phyloP scores from a whole-genome alignment of 345 rosid genomes.

The Odontarrhena argentea region DNA sequence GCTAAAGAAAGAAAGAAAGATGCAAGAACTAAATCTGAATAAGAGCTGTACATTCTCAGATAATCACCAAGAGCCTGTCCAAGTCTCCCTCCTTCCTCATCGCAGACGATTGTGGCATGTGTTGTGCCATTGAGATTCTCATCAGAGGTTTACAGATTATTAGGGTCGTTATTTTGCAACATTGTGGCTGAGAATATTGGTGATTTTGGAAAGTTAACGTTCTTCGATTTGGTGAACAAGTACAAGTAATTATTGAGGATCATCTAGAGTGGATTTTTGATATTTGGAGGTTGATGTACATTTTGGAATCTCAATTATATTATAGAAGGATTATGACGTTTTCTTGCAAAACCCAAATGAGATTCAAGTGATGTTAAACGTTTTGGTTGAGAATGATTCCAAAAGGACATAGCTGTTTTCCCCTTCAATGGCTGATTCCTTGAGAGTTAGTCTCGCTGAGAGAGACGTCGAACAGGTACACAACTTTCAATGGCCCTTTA shows the following conservation, averaged over 20 bases:
- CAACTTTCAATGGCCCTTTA: too few species aligned
- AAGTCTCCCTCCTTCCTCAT: constrained; percentile 8
- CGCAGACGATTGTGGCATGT: constrained; percentile 24
- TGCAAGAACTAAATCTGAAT: too few species aligned
- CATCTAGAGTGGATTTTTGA: neutral
- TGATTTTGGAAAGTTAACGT: constrained; percentile 12
- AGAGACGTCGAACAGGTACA: constrained; percentile 84
- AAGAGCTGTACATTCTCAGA: constrained; percentile 29
- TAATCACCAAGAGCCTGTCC: constrained; percentile 31
- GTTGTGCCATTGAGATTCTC: constrained; percentile 16
- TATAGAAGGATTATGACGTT: neutral
- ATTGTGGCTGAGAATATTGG: neutral
- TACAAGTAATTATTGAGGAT: constrained; percentile 28
- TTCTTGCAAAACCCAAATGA: constrained; percentile 22
- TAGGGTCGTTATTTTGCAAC: neutral
- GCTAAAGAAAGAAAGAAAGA: too few species aligned
- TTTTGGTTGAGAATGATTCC: constrained; percentile 46
- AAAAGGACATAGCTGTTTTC: constrained; percentile 53
- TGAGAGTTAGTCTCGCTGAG: constrained; percentile 62
- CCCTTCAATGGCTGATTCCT: constrained; percentile 79
- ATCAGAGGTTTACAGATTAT: neutral
- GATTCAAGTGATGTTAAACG: constrained; percentile 28
- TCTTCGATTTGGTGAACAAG: neutral
- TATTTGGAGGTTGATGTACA: constrained; percentile 14
- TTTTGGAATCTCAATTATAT: constrained; percentile 4